Evolutionary conservation across 2,329 filamentous ascomycete genomes (phyloP).

Genomic region (Sporothrix dimorphospora): DNA sequence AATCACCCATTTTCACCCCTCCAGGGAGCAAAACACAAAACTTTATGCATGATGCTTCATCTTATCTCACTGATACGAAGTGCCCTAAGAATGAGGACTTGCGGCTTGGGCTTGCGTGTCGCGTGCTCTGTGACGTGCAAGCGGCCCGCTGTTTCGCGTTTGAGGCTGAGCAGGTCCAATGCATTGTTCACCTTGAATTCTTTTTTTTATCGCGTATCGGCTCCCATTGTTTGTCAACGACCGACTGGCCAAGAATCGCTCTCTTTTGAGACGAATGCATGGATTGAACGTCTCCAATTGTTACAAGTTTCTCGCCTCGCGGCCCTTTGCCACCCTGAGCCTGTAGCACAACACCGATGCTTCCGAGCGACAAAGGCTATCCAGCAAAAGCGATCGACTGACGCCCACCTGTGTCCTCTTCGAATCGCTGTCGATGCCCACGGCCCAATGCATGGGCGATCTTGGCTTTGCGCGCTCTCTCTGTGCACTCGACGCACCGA

Average conservation of each 20-base stretch:
- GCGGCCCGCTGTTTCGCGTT: slow-evolving; percentile 23
- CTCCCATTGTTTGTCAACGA: background rate
- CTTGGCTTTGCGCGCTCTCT: background rate
- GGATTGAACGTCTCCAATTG: background rate
- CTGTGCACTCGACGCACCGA: background rate
- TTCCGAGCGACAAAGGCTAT: background rate
- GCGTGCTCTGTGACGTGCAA: slow-evolving; percentile 16
- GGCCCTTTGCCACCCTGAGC: background rate
- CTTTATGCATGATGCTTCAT: slow-evolving; percentile 20
- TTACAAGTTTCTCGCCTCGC: background rate
- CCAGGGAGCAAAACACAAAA: background rate
- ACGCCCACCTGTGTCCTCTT: no score
- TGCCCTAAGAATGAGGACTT: no score
- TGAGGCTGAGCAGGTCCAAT: slow-evolving; percentile 23
- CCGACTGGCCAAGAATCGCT: background rate
- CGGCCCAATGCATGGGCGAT: background rate
- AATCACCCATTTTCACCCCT: background rate
- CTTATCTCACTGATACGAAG: no score
- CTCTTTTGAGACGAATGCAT: slow-evolving; percentile 2
- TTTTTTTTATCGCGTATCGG: background rate
- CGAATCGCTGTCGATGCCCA: background rate
- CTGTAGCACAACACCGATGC: background rate
- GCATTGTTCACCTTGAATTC: background rate
- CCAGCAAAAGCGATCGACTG: background rate
- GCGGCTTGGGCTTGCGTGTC: background rate